phyloP scores from a whole-genome alignment of 2,329 filamentous ascomycete species.

The Ophiosphaerella narmari region DNA sequence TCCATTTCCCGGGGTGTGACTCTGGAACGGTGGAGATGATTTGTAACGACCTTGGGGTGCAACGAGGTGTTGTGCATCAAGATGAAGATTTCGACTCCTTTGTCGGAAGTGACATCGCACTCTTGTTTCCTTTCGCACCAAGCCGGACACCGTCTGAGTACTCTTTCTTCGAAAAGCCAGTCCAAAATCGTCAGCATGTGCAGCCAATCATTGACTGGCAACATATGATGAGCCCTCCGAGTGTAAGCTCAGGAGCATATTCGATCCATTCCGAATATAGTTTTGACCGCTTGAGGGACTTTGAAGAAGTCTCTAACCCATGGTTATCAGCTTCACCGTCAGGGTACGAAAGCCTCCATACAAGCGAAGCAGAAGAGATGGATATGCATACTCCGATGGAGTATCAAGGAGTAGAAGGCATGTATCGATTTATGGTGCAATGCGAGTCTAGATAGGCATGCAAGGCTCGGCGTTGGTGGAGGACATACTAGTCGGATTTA shows the following conservation, averaged over 20 bases:
- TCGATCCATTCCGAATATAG: constrained; percentile 46
- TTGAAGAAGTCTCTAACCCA: constrained; percentile 53
- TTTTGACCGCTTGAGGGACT: constrained; percentile 48
- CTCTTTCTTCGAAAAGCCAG: constrained; percentile 52
- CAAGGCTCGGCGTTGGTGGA: constrained; percentile 6
- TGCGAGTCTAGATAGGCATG: constrained; percentile 54
- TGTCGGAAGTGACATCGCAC: constrained; percentile 71
- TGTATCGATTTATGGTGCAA: constrained; percentile 68
- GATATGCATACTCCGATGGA: constrained; percentile 53
- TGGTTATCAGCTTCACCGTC: constrained; percentile 57
- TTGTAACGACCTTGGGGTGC: constrained; percentile 85
- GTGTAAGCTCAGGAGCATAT: constrained; percentile 41
- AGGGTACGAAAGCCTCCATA: constrained; percentile 62
- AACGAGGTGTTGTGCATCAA: constrained; percentile 76
- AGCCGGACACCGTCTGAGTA: constrained; percentile 56
- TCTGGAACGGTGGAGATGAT: constrained; percentile 78
- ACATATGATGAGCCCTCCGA: constrained; percentile 59
- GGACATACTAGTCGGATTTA: constrained; percentile 34
- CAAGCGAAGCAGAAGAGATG: constrained; percentile 55
- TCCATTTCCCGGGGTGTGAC: constrained; percentile 92
- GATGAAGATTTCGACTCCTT: constrained; percentile 74
- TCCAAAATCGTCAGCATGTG: constrained; percentile 37
- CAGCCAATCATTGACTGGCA: constrained; percentile 59
- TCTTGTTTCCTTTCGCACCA: constrained; percentile 86
- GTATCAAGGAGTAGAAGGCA: constrained; percentile 68